Evolutionary conservation across 805 yeast species (phyloP).

Genomic region (Candida ovalis): DNA sequence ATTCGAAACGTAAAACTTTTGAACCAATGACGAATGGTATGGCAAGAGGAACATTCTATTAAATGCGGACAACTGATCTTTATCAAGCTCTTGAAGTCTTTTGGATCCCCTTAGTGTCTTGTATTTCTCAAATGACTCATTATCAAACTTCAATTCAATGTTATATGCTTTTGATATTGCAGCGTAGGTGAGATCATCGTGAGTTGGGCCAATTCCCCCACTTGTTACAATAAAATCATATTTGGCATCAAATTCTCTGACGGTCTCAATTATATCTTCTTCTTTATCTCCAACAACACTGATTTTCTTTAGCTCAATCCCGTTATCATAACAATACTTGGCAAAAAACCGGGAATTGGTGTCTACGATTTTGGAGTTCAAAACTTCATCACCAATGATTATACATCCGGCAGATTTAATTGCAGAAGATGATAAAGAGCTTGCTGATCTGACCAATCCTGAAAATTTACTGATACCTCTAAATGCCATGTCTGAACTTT

Average conservation of each 20-base stretch:
- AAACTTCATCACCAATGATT: slow-evolving; percentile 83
- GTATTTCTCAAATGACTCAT: slow-evolving; percentile 61
- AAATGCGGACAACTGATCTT: slow-evolving; percentile 54
- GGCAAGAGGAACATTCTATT: slow-evolving; percentile 83
- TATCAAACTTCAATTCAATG: slow-evolving; percentile 48
- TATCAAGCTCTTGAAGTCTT: slow-evolving; percentile 29
- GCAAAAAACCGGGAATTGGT: slow-evolving; percentile 75
- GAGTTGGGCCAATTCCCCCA: slow-evolving; percentile 83
- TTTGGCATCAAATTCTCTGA: slow-evolving; percentile 39
- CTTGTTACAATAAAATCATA: slow-evolving; percentile 70
- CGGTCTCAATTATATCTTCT: slow-evolving; percentile 55
- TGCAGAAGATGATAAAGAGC: background rate
- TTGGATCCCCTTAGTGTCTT: slow-evolving; percentile 36
- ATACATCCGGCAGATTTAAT: slow-evolving; percentile 44
- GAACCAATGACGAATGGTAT: slow-evolving; percentile 28
- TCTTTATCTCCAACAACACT: slow-evolving; percentile 77
- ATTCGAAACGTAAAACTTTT: slow-evolving; percentile 44
- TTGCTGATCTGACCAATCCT: background rate
- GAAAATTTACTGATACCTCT: background rate
- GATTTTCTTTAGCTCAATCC: slow-evolving; percentile 63
- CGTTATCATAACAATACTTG: slow-evolving; percentile 60
- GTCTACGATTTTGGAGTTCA: slow-evolving; percentile 80
- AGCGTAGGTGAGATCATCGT: slow-evolving; percentile 83
- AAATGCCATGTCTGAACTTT: no score
- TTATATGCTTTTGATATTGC: slow-evolving; percentile 64